Conservation (phyloP, 345 rosid species). For the Turnera subulata region DNA sequence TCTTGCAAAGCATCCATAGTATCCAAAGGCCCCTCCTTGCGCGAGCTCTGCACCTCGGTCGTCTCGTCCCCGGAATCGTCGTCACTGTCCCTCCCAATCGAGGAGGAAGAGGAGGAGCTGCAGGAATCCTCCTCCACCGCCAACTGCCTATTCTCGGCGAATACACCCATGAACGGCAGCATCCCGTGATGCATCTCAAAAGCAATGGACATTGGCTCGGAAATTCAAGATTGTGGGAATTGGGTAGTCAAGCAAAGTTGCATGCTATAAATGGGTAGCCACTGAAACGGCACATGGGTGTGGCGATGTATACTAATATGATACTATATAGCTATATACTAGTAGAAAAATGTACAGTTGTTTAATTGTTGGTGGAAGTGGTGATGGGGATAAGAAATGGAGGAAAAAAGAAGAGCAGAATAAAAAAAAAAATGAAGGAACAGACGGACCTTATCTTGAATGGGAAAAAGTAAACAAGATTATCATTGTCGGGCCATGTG, state of each 20-base stretch:
- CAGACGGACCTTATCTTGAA: neutral
- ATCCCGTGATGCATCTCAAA: slow-evolving; percentile 10
- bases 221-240: neutral
- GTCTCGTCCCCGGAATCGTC: slow-evolving; percentile 18
- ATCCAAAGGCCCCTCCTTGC: slow-evolving; percentile 38
- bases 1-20: slow-evolving; percentile 34
- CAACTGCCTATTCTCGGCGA: neutral
- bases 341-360: neutral
- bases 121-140: slow-evolving; percentile 13
- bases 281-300: slow-evolving; percentile 10
- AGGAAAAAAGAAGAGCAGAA: no score
- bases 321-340: no score
- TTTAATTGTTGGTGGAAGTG: neutral
- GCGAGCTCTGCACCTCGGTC: slow-evolving; percentile 31
- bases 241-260: neutral
- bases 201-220: slow-evolving; percentile 10
- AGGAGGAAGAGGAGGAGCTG: slow-evolving; percentile 8
- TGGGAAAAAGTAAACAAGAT: slow-evolving; percentile 9
- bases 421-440: neutral
- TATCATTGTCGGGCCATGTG: neutral
- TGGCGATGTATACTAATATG: neutral
- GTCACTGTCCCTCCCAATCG: slow-evolving; percentile 21
- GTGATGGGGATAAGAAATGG: neutral
- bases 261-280: neutral
- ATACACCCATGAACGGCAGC: neutral